These are phyloP conservation scores for Pythium pyrilobum DNA, from an alignment of 352 stramenopile species.

Conservation along the genomic window DNA sequence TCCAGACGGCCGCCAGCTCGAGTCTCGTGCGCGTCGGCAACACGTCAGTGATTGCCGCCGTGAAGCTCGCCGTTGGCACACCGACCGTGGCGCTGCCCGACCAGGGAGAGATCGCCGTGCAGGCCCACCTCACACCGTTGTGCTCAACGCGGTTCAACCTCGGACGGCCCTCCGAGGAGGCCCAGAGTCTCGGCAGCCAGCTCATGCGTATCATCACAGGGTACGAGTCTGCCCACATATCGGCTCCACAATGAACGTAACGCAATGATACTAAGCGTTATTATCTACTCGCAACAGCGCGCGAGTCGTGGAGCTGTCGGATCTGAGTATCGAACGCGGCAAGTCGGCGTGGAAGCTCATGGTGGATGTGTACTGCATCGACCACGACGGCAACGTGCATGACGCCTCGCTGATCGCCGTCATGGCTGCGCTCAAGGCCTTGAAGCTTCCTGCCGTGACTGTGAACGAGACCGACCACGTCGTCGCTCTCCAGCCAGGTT, in stretches of 20 bases:
- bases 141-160: slow-evolving; percentile 71
- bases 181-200: slow-evolving; percentile 73
- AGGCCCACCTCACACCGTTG: slow-evolving; percentile 76
- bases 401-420: slow-evolving; percentile 64
- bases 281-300: slow-evolving; percentile 26
- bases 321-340: slow-evolving; percentile 62
- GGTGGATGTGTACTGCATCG: slow-evolving; percentile 74
- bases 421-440: slow-evolving; percentile 62
- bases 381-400: slow-evolving; percentile 80
- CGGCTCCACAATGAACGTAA: no score
- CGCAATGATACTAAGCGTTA: not conserved
- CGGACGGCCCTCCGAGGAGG: slow-evolving; percentile 66
- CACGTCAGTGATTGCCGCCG: slow-evolving; percentile 62
- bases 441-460: slow-evolving; percentile 52
- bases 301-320: slow-evolving; percentile 75
- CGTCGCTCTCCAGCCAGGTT: slow-evolving; percentile 61
- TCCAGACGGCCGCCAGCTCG: slow-evolving; percentile 60
- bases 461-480: slow-evolving; percentile 67
- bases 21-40: slow-evolving; percentile 71
- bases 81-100: slow-evolving; percentile 62
- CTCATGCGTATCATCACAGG: slow-evolving; percentile 65
- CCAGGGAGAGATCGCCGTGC: slow-evolving; percentile 71
- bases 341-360: slow-evolving; percentile 80
- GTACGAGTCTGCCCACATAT: no score
- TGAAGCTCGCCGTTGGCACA: slow-evolving; percentile 73